These are phyloP conservation scores for Ogataea hybrid DNA, from an alignment of 1,139 yeast genomes.

Conservation along the genomic window DNA sequence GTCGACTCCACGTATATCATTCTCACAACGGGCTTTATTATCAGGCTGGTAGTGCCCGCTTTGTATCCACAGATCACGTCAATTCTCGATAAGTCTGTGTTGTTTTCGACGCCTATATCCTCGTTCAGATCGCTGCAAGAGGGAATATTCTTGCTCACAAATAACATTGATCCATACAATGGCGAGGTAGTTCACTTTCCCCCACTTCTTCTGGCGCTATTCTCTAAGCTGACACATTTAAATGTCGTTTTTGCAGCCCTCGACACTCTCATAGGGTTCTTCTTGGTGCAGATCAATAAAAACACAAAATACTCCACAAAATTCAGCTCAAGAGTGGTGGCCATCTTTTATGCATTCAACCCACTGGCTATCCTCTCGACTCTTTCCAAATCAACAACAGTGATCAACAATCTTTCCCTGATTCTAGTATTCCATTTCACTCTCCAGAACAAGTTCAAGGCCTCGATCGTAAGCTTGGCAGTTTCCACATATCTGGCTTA, in stretches of 20 bases:
- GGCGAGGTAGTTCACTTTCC: constrained; percentile 80
- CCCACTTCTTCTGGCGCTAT: constrained; percentile 60
- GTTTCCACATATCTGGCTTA: constrained; percentile 63
- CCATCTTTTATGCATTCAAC: constrained; percentile 69
- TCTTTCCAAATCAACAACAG: constrained; percentile 65
- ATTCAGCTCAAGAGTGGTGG: constrained; percentile 45
- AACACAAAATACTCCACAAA: constrained; percentile 20
- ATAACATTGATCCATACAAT: constrained; percentile 64
- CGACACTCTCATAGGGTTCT: constrained; percentile 43
- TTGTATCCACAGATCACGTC: constrained; percentile 32
- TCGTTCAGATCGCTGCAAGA: constrained; percentile 71
- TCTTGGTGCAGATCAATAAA: constrained; percentile 40
- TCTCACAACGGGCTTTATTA: constrained; percentile 19
- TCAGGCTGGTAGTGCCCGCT: constrained; percentile 26
- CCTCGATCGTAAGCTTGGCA: constrained; percentile 56
- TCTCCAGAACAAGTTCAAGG: constrained; percentile 38
- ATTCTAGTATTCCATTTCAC: constrained; percentile 50
- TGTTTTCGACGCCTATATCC: constrained; percentile 76
- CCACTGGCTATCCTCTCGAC: constrained; percentile 73
- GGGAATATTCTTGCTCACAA: constrained; percentile 68
- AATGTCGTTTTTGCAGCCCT: constrained; percentile 39
- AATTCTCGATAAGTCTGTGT: constrained; percentile 55
- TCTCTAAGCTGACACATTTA: constrained; percentile 38
- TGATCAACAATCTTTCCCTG: constrained; percentile 58
- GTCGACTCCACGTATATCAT: constrained; percentile 3